Base-by-base conservation (phyloP, 306 rosid species). In the Styphnolobium japonicum region DNA sequence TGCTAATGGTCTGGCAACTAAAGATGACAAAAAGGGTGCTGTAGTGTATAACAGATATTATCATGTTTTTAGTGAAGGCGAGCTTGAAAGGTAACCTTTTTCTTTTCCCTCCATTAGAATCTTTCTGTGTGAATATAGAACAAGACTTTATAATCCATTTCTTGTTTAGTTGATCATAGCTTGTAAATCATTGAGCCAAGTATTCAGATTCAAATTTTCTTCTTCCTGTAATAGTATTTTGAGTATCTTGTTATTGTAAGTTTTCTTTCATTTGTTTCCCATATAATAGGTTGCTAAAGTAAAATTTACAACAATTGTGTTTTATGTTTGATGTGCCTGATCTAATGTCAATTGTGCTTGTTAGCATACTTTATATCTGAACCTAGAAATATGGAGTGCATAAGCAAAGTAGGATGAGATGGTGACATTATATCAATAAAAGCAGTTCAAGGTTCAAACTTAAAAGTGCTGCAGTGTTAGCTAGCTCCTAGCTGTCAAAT, bases 1-100 rank as follows among this genome's bases (percentile, higher is more conserved):
- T 81, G 96, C 91, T 43, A 88, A 67, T 78, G 99, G 97, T 78
- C 88, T 95, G 31, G 99, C 98, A 21, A 93, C 87, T 73, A 95
- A 87, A 82, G 97, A 95, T 83, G 96, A 95, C 85, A 90, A 82
- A 78, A 95, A 92, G 86, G 90, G 94, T 65, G 89, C 96, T 56
- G 93, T 93, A 31, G 98, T 95, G 76, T 91, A 89, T 85, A 93
- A 91, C 77, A 83, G 98, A 86, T 93, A 95, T 81, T 95, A 95
- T 87, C 99, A 93, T 86, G 98, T 93, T 86, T 95, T 95, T 49
- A 89, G 93, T 48, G 87, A 93, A 84, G 99, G 97, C 75, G 96
- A 95, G 87, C 99, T 95, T 85, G 96, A 93, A 90, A 90, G 99
- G 99, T 95, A 87, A 82, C 49, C 3, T 27, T 16, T 25, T 43